These are phyloP conservation scores for Anacardium occidentale DNA, from an alignment of 345 rosid genomes.

Conservation along the genomic window DNA sequence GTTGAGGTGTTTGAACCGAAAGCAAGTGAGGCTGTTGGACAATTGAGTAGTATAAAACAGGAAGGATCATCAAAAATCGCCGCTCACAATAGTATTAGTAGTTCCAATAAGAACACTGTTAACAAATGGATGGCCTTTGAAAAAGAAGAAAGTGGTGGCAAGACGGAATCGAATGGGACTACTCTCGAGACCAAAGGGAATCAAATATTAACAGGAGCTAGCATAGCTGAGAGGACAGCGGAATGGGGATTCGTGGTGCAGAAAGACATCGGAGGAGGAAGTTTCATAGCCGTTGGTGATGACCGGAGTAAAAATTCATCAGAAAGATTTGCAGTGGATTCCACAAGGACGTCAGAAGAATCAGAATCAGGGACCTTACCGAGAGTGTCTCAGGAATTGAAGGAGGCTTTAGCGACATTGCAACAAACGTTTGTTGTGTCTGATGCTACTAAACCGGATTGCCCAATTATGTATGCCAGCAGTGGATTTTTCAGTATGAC, in stretches of 20 bases:
- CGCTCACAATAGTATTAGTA: constrained; percentile 10
- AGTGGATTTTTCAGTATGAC: constrained; percentile 94
- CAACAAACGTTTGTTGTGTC: constrained; percentile 97
- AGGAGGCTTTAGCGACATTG: constrained; percentile 76
- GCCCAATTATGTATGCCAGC: constrained; percentile 92
- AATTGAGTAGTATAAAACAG: neutral
- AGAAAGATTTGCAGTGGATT: constrained; percentile 30
- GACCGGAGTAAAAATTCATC: constrained; percentile 39
- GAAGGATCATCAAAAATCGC: constrained; percentile 11
- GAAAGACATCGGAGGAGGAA: constrained; percentile 45
- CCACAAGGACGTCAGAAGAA: constrained; percentile 69
- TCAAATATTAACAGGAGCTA: constrained; percentile 41
- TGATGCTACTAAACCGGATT: constrained; percentile 82
- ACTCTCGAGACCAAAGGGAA: constrained; percentile 6
- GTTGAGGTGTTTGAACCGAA: constrained; percentile 36
- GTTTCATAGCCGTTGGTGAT: constrained; percentile 41
- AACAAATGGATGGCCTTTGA: constrained; percentile 79
- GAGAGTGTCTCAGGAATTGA: constrained; percentile 82
- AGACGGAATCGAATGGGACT: neutral
- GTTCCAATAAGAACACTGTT: constrained; percentile 22
- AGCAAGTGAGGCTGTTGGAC: constrained; percentile 19
- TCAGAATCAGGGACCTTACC: constrained; percentile 56
- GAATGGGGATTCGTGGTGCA: constrained; percentile 83
- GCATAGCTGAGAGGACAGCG: constrained; percentile 64
- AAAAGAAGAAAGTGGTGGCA: constrained; percentile 19